Percentiles rank a stretch among this genome's conserved stretches.
phyloP scores from a whole-genome alignment of 805 yeast species.

The Nakazawaea wickerhamii region DNA sequence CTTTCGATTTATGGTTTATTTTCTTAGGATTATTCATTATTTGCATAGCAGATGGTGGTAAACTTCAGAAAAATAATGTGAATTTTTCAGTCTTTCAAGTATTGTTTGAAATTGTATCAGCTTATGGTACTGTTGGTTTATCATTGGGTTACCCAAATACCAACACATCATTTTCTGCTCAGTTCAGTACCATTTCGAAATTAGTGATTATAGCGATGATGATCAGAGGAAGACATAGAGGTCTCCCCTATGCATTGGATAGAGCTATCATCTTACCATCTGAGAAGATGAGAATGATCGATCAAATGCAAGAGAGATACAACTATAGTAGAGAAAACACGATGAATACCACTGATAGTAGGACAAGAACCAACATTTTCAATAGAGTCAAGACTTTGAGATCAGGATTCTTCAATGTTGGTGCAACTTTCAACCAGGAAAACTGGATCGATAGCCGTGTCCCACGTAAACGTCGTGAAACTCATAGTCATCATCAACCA shows the following conservation, averaged over 20 bases:
- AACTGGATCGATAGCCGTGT: constrained; percentile 9
- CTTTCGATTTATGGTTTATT: constrained; percentile 93
- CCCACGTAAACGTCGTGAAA: background rate
- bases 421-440: constrained; percentile 6
- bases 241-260: constrained; percentile 87
- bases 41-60: constrained; percentile 77
- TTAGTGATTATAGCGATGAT: constrained; percentile 82
- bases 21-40: constrained; percentile 80
- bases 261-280: constrained; percentile 88
- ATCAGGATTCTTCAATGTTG: constrained; percentile 9
- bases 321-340: constrained; percentile 3
- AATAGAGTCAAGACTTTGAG: constrained; percentile 9
- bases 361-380: constrained; percentile 10
- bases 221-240: constrained; percentile 95
- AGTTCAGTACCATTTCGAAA: constrained; percentile 70
- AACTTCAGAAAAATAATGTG: constrained; percentile 38
- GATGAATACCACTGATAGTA: constrained; percentile 5
- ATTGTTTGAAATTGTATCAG: constrained; percentile 86
- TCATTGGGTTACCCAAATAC: constrained; percentile 76
- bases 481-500: constrained; percentile 7
- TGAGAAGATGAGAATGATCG: constrained; percentile 57
- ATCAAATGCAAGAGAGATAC: constrained; percentile 42
- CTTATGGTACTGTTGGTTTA: constrained; percentile 95
- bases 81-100: constrained; percentile 65
- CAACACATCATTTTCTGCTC: constrained; percentile 65